These are phyloP conservation scores for Cytidiella melzeri DNA, from an alignment of 768 basidiomycete species.

Conservation along the genomic window DNA sequence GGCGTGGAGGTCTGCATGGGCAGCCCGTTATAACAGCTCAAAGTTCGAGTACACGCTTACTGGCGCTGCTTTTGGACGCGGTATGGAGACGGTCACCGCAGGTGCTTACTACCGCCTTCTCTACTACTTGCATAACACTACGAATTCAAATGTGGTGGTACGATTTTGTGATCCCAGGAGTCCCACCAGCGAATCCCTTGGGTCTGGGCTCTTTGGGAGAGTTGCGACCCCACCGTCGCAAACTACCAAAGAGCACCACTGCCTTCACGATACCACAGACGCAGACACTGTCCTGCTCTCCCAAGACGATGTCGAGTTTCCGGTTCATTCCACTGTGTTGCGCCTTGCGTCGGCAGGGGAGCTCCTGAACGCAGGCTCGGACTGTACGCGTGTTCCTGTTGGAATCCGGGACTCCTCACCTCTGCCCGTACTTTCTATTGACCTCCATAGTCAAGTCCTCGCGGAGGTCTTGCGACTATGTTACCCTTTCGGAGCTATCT, in stretches of 20 bases:
- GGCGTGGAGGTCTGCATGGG: background rate
- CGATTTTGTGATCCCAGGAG: no score
- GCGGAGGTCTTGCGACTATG: background rate
- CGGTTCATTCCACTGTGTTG: background rate
- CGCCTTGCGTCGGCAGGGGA: background rate
- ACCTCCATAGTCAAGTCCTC: background rate
- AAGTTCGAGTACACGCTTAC: background rate
- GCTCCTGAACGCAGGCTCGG: background rate
- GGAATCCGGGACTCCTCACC: background rate
- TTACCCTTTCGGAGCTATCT: background rate
- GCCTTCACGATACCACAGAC: background rate
- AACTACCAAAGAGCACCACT: background rate
- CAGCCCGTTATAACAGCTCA: background rate
- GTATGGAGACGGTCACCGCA: constrained; percentile 13
- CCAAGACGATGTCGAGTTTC: background rate
- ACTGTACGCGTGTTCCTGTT: background rate
- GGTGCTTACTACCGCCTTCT: constrained; percentile 16
- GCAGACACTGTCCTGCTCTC: background rate
- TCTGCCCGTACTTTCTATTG: background rate
- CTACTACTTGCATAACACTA: constrained; percentile 2
- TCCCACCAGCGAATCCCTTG: background rate
- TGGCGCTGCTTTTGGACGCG: constrained; percentile 7
- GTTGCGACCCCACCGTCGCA: background rate
- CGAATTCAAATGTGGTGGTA: background rate
- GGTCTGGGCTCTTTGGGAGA: background rate